A percentile compares a stretch with the other conserved stretches of the same genome.
Conservation (phyloP, 768 basidiomycete genomes). For the Tricholoma hemisulphureum region DNA sequence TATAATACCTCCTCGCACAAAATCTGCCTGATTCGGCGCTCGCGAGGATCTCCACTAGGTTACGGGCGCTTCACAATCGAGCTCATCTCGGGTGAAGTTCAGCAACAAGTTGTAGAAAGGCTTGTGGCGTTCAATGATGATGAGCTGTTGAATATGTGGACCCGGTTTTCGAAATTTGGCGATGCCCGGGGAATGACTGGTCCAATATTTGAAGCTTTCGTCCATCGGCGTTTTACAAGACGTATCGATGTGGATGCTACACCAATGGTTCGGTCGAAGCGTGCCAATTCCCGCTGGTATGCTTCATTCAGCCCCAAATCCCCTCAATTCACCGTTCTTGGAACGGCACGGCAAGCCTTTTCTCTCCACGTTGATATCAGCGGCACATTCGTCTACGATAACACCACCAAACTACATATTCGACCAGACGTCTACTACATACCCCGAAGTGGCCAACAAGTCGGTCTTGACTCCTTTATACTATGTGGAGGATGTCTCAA, state of each 20-base stretch:
- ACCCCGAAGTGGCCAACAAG: slow-evolving; percentile 1
- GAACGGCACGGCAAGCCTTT: not conserved
- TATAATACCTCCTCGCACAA: not conserved
- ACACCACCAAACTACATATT: not conserved
- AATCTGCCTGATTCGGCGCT: not conserved
- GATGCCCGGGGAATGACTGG: slow-evolving; percentile 1
- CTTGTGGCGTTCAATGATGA: not conserved
- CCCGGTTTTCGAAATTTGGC: not conserved
- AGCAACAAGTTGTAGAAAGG: not conserved
- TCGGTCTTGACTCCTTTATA: not conserved
- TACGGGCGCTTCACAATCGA: not conserved
- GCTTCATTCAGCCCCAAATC: not conserved
- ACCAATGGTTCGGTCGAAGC: not conserved
- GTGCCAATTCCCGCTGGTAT: not conserved
- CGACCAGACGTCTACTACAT: not conserved
- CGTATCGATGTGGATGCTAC: not conserved
- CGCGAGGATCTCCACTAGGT: not conserved
- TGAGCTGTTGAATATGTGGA: slow-evolving; percentile 1
- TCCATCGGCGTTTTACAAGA: not conserved
- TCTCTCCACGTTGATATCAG: not conserved
- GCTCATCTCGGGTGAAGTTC: not conserved
- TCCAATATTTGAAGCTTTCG: not conserved
- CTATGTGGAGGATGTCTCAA: not conserved
- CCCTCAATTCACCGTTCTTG: not conserved
- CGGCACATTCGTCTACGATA: not conserved